Conservation (phyloP, 129 eudicot species). For the Rutidosis leptorrhynchoides region DNA sequence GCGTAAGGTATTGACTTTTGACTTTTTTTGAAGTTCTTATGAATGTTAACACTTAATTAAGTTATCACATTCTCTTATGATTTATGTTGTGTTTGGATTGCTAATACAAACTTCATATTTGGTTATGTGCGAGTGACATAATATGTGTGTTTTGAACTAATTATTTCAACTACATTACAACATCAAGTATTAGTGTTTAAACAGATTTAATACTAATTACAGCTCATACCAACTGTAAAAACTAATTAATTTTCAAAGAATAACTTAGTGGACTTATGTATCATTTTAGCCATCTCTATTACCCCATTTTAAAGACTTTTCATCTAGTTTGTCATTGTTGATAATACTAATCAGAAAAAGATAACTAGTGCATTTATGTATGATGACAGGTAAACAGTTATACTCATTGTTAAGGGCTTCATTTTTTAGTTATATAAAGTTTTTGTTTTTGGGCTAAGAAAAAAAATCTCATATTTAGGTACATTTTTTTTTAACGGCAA, state of each 20-base stretch:
- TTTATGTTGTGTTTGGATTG: neutral
- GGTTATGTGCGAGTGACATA: neutral
- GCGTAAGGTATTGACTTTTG: conserved; percentile 69
- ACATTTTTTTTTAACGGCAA: too few species aligned
- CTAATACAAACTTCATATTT: neutral
- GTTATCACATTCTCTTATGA: neutral
- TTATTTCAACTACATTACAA: neutral
- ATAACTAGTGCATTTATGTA: too few species aligned
- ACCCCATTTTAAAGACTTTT: neutral
- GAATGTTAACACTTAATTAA: neutral
- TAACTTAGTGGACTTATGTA: neutral
- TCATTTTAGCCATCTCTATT: neutral
- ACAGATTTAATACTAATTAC: too few species aligned
- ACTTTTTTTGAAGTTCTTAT: neutral
- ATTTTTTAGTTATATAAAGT: too few species aligned
- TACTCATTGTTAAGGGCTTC: too few species aligned
- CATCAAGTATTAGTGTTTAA: neutral
- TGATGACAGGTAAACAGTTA: too few species aligned
- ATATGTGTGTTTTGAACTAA: too few species aligned
- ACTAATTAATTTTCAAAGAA: neutral
- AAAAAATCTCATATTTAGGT: too few species aligned
- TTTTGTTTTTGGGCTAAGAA: too few species aligned
- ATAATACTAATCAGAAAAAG: too few species aligned
- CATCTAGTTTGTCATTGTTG: neutral
- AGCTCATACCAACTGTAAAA: neutral